Percentiles rank a stretch among this genome's conserved stretches.
Evolutionary conservation across 2,329 filamentous ascomycete species (phyloP).

Genomic region (Beauveria bassiana): DNA sequence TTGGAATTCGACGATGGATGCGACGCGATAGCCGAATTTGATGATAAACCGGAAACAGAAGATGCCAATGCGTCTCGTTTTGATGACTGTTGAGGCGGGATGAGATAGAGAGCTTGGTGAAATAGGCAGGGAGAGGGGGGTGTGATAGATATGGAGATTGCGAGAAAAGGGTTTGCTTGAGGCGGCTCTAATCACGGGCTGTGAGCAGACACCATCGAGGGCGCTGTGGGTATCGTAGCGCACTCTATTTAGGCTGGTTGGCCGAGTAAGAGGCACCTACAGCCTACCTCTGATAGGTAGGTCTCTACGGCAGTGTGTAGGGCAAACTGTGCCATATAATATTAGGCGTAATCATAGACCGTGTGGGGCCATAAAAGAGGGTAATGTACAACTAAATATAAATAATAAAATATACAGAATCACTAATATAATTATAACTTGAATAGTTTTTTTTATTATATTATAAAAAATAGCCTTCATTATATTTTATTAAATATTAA

Average conservation of each 20-base stretch:
- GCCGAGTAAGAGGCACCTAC: no score
- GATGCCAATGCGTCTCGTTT: background rate
- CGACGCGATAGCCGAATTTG: conserved; percentile 1
- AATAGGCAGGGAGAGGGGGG: background rate
- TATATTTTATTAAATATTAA: no score
- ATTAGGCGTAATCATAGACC: no score
- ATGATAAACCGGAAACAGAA: background rate
- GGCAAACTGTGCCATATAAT: no score
- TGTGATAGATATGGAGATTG: conserved; percentile 1
- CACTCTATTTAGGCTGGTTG: background rate
- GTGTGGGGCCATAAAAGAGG: no score
- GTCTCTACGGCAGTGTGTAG: no score
- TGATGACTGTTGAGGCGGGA: conserved; percentile 1
- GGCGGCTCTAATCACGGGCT: background rate
- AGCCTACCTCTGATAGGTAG: no score
- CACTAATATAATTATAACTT: no score
- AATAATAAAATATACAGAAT: no score
- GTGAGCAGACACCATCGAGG: conserved; percentile 8
- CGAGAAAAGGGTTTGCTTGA: conserved; percentile 11
- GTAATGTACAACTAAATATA: no score
- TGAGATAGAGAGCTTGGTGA: background rate
- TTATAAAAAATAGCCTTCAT: no score
- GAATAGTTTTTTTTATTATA: no score
- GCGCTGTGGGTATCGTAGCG: conserved; percentile 9
- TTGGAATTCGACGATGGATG: background rate